Percentiles rank a stretch among this genome's conserved stretches.
Conservation (phyloP, 2,329 filamentous ascomycete species). For the Fusarium heterosporum region DNA sequence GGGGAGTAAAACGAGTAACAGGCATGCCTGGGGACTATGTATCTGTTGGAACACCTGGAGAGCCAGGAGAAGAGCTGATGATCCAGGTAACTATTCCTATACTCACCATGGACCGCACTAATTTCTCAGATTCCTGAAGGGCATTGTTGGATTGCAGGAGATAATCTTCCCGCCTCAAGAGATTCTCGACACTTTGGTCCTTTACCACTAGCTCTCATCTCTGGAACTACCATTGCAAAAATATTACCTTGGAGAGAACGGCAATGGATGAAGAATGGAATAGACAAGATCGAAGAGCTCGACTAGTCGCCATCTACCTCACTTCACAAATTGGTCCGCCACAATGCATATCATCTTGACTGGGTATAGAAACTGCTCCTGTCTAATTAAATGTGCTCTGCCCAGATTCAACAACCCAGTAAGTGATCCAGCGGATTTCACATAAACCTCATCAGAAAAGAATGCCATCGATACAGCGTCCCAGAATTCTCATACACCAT, state of each 20-base stretch:
- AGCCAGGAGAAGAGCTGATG: slow-evolving; percentile 62
- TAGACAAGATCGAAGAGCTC: slow-evolving; percentile 51
- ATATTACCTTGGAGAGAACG: slow-evolving; percentile 64
- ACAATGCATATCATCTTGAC: slow-evolving; percentile 42
- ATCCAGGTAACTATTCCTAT: slow-evolving; percentile 66
- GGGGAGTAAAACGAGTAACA: slow-evolving; percentile 82
- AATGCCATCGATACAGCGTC: slow-evolving; percentile 29
- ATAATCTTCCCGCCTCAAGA: slow-evolving; percentile 85
- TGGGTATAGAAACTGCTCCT: slow-evolving; percentile 48
- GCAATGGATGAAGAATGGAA: slow-evolving; percentile 61
- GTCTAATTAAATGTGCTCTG: slow-evolving; percentile 53
- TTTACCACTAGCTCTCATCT: slow-evolving; percentile 84
- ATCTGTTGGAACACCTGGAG: slow-evolving; percentile 70
- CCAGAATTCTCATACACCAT: slow-evolving; percentile 23
- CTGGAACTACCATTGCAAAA: slow-evolving; percentile 82
- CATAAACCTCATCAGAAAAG: slow-evolving; percentile 52
- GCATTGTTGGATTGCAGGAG: slow-evolving; percentile 91
- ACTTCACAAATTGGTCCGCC: neutral
- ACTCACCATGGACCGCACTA: neutral
- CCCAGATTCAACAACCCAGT: slow-evolving; percentile 31
- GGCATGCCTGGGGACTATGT: slow-evolving; percentile 84
- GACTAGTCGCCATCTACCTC: slow-evolving; percentile 21
- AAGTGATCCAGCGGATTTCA: slow-evolving; percentile 41
- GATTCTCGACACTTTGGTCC: slow-evolving; percentile 92
- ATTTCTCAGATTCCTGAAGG: slow-evolving; percentile 80